Evolutionary conservation across 1,284 basidiomycete genomes (phyloP).

Genomic region (Trichosporon coremiiforme): DNA sequence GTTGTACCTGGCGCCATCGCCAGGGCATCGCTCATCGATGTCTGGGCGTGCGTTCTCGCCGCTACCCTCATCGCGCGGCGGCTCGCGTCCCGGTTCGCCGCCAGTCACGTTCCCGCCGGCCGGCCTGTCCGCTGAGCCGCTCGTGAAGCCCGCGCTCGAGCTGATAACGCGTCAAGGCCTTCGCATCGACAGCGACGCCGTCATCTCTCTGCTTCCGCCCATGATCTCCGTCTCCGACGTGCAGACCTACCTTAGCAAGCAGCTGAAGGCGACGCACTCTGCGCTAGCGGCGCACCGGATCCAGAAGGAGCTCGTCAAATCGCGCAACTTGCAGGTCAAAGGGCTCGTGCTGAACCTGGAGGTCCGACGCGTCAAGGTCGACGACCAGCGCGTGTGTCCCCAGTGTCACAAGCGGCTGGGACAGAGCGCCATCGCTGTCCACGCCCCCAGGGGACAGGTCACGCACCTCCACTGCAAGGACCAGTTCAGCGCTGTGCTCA

Average conservation of each 20-base stretch:
- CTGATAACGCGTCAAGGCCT: conserved; percentile 81
- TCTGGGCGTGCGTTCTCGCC: not conserved
- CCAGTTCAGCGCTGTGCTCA: conserved; percentile 62
- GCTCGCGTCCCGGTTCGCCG: conserved; percentile 23
- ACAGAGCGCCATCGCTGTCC: conserved; percentile 91
- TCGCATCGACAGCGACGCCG: conserved; percentile 74
- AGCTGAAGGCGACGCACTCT: conserved; percentile 61
- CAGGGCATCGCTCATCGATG: not conserved
- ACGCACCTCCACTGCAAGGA: conserved; percentile 93
- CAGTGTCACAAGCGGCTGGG: conserved; percentile 94
- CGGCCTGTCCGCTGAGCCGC: conserved; percentile 31
- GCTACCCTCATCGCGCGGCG: not conserved
- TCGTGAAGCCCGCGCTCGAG: conserved; percentile 76
- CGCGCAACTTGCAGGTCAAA: conserved; percentile 67
- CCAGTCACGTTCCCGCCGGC: conserved; percentile 21
- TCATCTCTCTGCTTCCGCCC: conserved; percentile 82
- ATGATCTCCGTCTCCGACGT: conserved; percentile 73
- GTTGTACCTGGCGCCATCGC: conserved; percentile 70
- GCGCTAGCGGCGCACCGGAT: conserved; percentile 29
- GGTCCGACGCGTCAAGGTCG: conserved; percentile 78
- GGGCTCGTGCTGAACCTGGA: conserved; percentile 73
- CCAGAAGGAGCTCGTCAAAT: conserved; percentile 24
- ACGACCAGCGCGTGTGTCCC: conserved; percentile 90
- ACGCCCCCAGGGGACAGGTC: conserved; percentile 84
- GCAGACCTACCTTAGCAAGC: conserved; percentile 6